These are phyloP conservation scores for Hymenoscyphus occultus DNA, from an alignment of 2,329 filamentous ascomycete genomes.

Conservation along the genomic window DNA sequence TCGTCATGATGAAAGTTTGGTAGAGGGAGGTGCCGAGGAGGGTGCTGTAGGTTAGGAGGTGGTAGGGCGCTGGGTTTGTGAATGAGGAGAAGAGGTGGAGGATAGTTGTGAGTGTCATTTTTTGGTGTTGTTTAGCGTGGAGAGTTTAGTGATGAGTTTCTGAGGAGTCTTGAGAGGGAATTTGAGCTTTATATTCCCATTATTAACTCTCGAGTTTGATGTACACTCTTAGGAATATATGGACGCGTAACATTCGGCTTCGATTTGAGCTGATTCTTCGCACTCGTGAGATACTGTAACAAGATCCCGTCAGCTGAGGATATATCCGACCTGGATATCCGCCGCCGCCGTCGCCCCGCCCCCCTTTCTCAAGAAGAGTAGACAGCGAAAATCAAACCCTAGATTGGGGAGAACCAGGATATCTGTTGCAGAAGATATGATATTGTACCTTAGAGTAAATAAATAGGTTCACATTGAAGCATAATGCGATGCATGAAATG, in stretches of 20 bases:
- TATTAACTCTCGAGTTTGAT: background rate
- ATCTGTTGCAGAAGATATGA: no score
- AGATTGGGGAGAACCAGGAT: no score
- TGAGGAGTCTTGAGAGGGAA: background rate
- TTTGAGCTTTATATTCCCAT: background rate
- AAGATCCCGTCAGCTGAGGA: background rate
- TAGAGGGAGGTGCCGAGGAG: constrained; percentile 9
- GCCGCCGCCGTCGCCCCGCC: background rate
- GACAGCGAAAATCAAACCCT: no score
- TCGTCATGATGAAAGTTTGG: constrained; percentile 42
- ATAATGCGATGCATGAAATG: no score
- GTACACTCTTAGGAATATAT: no score
- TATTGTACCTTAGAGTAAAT: no score
- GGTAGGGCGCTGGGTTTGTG: background rate
- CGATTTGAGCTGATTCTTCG: background rate
- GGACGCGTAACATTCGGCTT: background rate
- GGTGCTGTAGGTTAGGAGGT: constrained; percentile 12
- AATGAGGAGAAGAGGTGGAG: background rate
- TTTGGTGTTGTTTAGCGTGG: background rate
- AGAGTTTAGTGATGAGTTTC: background rate
- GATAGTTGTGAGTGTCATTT: background rate
- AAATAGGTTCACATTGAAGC: no score
- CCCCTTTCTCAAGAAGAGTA: no score
- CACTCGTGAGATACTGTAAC: background rate
- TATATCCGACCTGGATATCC: background rate